Conservation (phyloP, 768 basidiomycete genomes). For the Mycena indigotica region DNA sequence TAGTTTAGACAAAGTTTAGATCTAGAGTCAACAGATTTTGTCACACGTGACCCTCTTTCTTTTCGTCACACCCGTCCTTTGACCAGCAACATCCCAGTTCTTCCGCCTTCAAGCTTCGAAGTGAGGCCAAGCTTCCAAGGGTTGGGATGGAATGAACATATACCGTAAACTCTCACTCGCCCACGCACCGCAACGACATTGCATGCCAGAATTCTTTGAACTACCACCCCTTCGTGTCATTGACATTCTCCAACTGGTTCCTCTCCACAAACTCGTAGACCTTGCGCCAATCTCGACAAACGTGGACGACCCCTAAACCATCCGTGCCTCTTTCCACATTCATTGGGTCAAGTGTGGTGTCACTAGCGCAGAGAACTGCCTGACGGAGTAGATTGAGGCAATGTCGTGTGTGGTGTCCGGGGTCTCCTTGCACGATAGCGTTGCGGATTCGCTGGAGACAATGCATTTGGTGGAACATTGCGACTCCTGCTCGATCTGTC, state of each 20-base stretch:
- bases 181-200: too few species aligned
- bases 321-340: conserved; percentile 27
- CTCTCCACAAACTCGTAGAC: conserved; percentile 27
- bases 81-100: too few species aligned
- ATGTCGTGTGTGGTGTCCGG: conserved; percentile 30
- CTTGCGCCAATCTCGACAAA: conserved; percentile 32
- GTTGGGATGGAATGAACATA: too few species aligned
- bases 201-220: too few species aligned
- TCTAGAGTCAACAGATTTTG: too few species aligned
- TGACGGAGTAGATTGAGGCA: conserved; percentile 37
- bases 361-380: conserved; percentile 33
- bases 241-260: conserved; percentile 23
- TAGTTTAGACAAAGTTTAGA: too few species aligned
- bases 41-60: too few species aligned
- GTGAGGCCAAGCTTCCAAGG: too few species aligned
- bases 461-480: conserved; percentile 39
- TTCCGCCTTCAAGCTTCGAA: too few species aligned
- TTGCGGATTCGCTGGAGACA: conserved; percentile 32
- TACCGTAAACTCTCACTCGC: too few species aligned
- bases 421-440: conserved; percentile 25
- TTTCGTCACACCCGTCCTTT: too few species aligned
- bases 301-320: conserved; percentile 29
- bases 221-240: not conserved
- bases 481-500: conserved; percentile 13
- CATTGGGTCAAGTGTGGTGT: conserved; percentile 34